Evolutionary conservation across 305 asterid genomes (phyloP).

Genomic region (Rubia peregrina): DNA sequence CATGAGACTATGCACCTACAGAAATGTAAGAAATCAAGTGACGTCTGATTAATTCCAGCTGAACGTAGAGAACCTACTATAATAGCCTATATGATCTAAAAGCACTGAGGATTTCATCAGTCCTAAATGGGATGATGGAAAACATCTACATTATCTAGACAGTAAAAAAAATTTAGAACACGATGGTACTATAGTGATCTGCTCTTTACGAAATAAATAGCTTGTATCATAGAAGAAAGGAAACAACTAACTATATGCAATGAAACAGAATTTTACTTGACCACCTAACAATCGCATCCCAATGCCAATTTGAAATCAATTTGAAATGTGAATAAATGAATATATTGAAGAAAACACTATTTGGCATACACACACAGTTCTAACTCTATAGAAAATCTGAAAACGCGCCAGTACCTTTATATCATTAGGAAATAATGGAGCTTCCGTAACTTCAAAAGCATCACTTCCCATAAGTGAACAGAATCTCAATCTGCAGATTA

Average conservation of each 20-base stretch:
- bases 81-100: not conserved
- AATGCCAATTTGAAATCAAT: not conserved
- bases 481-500: slow-evolving; percentile 16
- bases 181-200: not conserved
- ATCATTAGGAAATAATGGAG: slow-evolving; percentile 34
- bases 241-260: not conserved
- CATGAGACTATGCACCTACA: slow-evolving; percentile 70
- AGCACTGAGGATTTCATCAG: not conserved
- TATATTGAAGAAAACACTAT: not conserved
- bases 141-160: not conserved
- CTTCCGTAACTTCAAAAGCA: slow-evolving; percentile 36
- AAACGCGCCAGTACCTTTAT: slow-evolving; percentile 46
- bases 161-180: not conserved
- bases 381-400: not conserved
- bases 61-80: not conserved
- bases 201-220: not conserved
- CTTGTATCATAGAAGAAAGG: not conserved
- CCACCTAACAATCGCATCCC: not conserved
- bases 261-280: not conserved
- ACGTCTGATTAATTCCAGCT: not conserved
- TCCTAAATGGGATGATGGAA: not conserved
- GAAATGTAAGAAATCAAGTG: slow-evolving; percentile 12
- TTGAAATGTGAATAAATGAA: not conserved
- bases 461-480: slow-evolving; percentile 45
- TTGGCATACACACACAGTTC: not conserved